These are phyloP conservation scores for Colletotrichum karsti DNA, from an alignment of 2,329 filamentous ascomycete species.

Conservation along the genomic window DNA sequence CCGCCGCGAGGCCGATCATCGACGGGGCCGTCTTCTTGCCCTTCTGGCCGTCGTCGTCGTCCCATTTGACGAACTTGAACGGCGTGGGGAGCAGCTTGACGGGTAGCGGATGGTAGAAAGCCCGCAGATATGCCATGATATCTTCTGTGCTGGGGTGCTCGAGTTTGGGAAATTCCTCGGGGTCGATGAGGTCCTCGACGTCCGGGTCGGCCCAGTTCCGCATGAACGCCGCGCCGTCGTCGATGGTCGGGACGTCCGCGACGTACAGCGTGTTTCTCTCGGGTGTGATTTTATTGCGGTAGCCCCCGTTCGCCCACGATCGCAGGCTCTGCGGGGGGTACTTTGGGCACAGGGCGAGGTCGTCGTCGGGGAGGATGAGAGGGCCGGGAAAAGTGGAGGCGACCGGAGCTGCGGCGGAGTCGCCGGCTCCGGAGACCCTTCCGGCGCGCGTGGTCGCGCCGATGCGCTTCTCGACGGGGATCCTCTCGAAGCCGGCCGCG, in stretches of 20 bases:
- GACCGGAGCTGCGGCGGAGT: constrained; percentile 31
- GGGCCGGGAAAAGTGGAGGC: constrained; percentile 62
- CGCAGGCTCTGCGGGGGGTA: constrained; percentile 60
- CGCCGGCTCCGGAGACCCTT: constrained; percentile 22
- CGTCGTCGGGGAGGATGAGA: constrained; percentile 67
- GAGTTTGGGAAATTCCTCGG: constrained; percentile 13
- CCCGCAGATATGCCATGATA: constrained; percentile 45
- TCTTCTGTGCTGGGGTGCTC: constrained; percentile 37
- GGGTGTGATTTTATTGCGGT: constrained; percentile 58
- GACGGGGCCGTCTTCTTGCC: background rate
- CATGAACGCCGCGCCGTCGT: constrained; percentile 45
- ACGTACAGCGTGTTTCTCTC: constrained; percentile 63
- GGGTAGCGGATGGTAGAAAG: constrained; percentile 62
- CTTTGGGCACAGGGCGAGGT: constrained; percentile 61
- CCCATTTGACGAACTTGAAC: constrained; percentile 60
- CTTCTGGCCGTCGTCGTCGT: constrained; percentile 31
- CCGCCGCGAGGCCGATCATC: constrained; percentile 53
- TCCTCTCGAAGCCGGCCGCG: constrained; percentile 37
- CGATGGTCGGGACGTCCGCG: constrained; percentile 51
- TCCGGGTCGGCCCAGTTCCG: constrained; percentile 49
- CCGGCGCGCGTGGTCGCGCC: constrained; percentile 40
- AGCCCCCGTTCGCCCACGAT: constrained; percentile 54
- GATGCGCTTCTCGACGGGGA: constrained; percentile 36
- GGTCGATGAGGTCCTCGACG: background rate
- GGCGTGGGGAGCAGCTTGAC: constrained; percentile 51